Evolutionary conservation across 148 eudicot genomes (phyloP).

Genomic region (Rheum nobile): DNA sequence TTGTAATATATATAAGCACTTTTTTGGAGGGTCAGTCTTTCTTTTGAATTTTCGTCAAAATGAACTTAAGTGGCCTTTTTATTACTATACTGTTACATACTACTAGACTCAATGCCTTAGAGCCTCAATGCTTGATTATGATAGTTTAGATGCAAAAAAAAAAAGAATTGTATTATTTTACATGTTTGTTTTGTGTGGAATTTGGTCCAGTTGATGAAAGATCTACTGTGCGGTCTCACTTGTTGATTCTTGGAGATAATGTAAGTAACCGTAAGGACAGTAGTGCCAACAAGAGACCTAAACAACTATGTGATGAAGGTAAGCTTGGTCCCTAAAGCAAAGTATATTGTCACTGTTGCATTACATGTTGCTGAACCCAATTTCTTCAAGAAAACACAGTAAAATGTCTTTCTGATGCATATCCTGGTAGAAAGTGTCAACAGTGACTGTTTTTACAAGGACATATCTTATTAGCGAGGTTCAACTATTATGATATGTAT

Average conservation of each 20-base stretch:
- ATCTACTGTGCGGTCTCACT: not conserved
- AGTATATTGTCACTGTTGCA: not conserved
- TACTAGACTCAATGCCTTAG: not conserved
- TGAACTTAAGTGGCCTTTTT: not conserved
- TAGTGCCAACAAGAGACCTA: not conserved
- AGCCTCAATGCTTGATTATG: not conserved
- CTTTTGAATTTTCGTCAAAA: not conserved
- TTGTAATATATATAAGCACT: not conserved
- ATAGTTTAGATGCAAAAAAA: not conserved
- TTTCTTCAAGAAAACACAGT: not conserved
- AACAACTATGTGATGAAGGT: not conserved
- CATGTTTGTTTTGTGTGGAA: not conserved
- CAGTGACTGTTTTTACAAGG: too few species aligned
- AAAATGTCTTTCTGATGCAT: not conserved
- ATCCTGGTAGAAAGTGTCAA: not conserved
- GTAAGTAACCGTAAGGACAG: not conserved
- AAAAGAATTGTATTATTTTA: too few species aligned
- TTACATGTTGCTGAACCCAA: not conserved
- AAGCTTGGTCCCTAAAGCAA: not conserved
- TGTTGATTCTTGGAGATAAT: conserved; percentile 6
- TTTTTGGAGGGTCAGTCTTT: not conserved
- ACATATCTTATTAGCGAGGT: not conserved
- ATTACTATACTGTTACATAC: not conserved
- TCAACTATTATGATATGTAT: not conserved
- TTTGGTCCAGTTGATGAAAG: not conserved